Conservation (phyloP, 2,329 filamentous ascomycete genomes). For the Neofusicoccum sp. region DNA sequence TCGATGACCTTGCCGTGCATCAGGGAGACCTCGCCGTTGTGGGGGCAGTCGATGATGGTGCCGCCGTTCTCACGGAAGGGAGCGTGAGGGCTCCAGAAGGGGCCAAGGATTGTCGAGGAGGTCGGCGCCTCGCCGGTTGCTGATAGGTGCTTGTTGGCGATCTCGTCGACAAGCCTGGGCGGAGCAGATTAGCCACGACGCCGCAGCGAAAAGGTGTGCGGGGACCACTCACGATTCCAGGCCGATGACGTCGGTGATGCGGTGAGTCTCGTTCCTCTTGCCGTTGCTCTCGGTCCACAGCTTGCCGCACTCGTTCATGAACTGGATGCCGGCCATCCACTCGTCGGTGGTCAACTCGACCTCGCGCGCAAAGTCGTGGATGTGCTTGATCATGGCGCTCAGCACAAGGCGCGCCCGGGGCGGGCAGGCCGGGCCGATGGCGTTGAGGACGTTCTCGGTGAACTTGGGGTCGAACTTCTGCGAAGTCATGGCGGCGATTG, state of each 20-base stretch:
- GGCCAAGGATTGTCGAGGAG: conserved; percentile 73
- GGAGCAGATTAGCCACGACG: not conserved
- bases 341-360: conserved; percentile 74
- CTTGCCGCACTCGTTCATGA: conserved; percentile 72
- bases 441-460: conserved; percentile 69
- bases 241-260: conserved; percentile 70
- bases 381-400: conserved; percentile 63
- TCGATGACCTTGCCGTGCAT: conserved; percentile 71
- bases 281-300: conserved; percentile 52
- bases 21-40: conserved; percentile 59
- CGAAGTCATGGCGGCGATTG: conserved; percentile 6
- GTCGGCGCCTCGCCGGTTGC: conserved; percentile 63
- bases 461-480: conserved; percentile 69
- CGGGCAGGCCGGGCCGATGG: conserved; percentile 69
- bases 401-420: conserved; percentile 65
- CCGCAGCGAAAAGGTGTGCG: not conserved
- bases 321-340: conserved; percentile 73
- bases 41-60: conserved; percentile 63
- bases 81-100: conserved; percentile 74
- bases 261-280: conserved; percentile 71
- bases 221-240: conserved; percentile 63
- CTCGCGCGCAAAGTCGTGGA: conserved; percentile 77
- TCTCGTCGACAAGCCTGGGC: conserved; percentile 62
- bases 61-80: conserved; percentile 68
- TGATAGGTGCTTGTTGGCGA: conserved; percentile 62